Evolutionary conservation across 441 rosid species (phyloP).

Genomic region (Populus tomentosa): DNA sequence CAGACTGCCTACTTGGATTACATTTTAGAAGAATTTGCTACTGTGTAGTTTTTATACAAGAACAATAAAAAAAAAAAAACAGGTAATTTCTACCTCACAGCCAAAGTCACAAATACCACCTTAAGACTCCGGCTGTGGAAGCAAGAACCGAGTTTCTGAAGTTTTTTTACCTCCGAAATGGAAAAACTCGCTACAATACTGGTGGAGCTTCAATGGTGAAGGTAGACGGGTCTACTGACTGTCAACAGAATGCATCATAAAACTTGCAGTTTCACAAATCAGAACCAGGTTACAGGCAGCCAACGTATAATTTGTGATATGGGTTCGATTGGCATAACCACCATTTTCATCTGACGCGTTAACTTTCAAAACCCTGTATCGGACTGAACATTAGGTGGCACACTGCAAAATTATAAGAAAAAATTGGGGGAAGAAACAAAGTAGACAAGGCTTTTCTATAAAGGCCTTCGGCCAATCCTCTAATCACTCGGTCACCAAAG

Average conservation of each 20-base stretch:
- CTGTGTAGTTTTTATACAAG: too few species aligned
- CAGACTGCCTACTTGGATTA: too few species aligned
- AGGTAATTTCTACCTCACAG: too few species aligned
- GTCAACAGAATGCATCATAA: too few species aligned
- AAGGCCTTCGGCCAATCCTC: slow-evolving; percentile 55
- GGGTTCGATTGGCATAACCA: neutral
- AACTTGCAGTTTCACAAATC: too few species aligned
- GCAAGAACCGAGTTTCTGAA: neutral
- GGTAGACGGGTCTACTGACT: too few species aligned
- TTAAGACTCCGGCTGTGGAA: neutral
- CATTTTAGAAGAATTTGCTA: too few species aligned
- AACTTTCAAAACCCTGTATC: neutral
- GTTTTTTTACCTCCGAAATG: neutral
- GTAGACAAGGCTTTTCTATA: neutral
- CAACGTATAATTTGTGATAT: too few species aligned
- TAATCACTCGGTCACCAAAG: slow-evolving; percentile 16
- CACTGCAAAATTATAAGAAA: accelerated
- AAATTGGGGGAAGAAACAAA: neutral
- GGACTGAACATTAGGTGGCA: neutral
- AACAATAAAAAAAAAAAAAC: too few species aligned
- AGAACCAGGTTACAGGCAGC: too few species aligned
- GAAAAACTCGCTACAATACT: neutral
- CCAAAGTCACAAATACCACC: too few species aligned
- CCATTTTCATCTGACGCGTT: neutral
- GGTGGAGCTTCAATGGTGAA: too few species aligned